Evolutionary conservation across 2,329 filamentous ascomycete species (phyloP), one percentile per base, ranked within the genome.

Genomic region (Diaporthe citriasiana): DNA sequence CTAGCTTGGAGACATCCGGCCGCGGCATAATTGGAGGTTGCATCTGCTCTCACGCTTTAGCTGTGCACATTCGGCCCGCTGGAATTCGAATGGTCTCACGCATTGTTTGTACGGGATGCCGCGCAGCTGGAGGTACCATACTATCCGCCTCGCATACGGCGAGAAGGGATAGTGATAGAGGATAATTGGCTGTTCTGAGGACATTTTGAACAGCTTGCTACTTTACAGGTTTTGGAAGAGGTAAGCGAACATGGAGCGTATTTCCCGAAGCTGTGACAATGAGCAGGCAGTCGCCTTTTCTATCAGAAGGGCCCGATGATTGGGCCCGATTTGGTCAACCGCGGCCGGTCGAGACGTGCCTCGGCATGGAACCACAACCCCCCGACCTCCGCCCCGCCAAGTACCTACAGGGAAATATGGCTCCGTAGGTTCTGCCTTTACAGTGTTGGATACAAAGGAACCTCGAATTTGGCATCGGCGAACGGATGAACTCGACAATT

Each of bases 41-140:
- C 66, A 91, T 82, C 91, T 93, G 33, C 30, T 22, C n/a, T 25
- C 13, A 22, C 7, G 6, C 9, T 22, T 68, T 30, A 68, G 63
- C 33, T 19, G 9, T 38, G 35, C n/a, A 68, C 15, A 15, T 40
- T 19, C 13, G 10, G 9, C n/a, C 47, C 27, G 8, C 56, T 42
- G 25, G 12, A n/a, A 66, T 9, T 33, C 73, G 42, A 35, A 35
- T 74, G 60, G n/a, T 55, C 89, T 81, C 85, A 93, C 91, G 78
- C 92, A 94, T 90, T 94, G 88, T 66, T 86, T 87, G 78, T 92
- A 93, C 0, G 88, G 86, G 59, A 94, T 92, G 35, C 87, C 87
- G 55, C 92, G 89, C 4, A 94, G 87, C 51, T 87, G 85, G 17
- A 94, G 85, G 79, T 94, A 94, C 91, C 92, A 94, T 35, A 88